Base-by-base conservation (phyloP, 305 asterid genomes). In the Fraxinus greggii region DNA sequence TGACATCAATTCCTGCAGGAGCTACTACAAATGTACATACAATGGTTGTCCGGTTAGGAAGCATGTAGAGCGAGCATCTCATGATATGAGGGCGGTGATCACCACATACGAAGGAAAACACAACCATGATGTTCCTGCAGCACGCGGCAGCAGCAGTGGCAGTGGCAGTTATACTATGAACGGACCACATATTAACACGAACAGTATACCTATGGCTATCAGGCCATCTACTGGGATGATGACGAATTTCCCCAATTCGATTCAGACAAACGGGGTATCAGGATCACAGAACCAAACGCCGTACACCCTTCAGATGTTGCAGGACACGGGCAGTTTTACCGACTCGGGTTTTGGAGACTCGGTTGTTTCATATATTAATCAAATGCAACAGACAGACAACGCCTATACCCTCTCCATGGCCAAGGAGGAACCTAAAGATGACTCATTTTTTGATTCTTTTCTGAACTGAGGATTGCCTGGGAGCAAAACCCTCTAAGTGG, bases 61-160 rank as follows among this genome's bases (percentile, higher is more conserved):
- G 73, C 98, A 94, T 8, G 98, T 95, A 3, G 99, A 95, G 82
- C 90, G 99, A 75, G 98, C 99, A 40, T 87, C 92, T 83, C 98
- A 94, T 12, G 98, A 95, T 38, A 69, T 83, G 23, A 84, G 97
- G 80, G 93, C 99, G 0, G 99, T 95, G 78, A 93, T 94, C 83
- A 95, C 99, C 2, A 92, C 98, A 1, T 95, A 95, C 75, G 99
- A 95, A 84, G 98, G 99, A 33, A 95, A 95, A 82, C 98, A 95
- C 89, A 94, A 91, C 92, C 99, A 95, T 7, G 99, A 95, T 73
- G 98, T 95, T 29, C 99, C 99, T 5, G 98, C 98, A 63, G 96
- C 98, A 26, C 90, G 99, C 0, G 98, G 98, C 17, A 90, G 95
- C 10, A 90, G 92, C 12, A 84, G 99, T 0, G 98, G 98, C 15